phyloP scores from a whole-genome alignment of 2,329 filamentous ascomycete genomes.

The Aureobasidium uvarum region DNA sequence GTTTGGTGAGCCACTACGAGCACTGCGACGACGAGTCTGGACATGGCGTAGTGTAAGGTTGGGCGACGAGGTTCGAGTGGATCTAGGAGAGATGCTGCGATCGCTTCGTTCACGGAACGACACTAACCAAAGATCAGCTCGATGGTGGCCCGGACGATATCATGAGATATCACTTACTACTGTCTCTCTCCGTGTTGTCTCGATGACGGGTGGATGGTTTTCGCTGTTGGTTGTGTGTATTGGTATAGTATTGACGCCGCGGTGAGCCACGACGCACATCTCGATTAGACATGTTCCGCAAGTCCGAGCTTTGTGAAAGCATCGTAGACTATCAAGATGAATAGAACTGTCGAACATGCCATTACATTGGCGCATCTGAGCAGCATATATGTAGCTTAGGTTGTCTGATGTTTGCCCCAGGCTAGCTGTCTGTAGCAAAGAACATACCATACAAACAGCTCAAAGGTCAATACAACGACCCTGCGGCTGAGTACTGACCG shows the following conservation, averaged over 20 bases:
- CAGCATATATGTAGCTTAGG: neutral
- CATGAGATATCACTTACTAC: neutral
- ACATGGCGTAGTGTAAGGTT: neutral
- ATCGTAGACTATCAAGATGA: neutral
- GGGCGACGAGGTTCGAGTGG: neutral
- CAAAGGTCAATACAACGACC: neutral
- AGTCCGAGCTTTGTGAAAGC: neutral
- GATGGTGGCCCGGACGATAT: no score
- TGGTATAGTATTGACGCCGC: neutral
- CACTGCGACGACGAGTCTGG: neutral
- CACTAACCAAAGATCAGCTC: neutral
- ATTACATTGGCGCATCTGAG: no score
- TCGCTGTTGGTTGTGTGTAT: neutral
- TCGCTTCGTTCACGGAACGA: neutral
- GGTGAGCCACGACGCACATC: neutral
- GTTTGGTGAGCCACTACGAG: neutral
- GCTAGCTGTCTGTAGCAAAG: neutral
- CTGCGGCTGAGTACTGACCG: neutral
- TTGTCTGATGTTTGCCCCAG: neutral
- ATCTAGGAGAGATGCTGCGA: neutral
- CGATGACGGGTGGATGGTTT: no score
- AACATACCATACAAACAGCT: neutral
- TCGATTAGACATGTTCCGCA: neutral
- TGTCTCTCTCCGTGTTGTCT: neutral
- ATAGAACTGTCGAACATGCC: neutral